phyloP scores from a whole-genome alignment of 345 rosid species.

The Syzygium aqueum region DNA sequence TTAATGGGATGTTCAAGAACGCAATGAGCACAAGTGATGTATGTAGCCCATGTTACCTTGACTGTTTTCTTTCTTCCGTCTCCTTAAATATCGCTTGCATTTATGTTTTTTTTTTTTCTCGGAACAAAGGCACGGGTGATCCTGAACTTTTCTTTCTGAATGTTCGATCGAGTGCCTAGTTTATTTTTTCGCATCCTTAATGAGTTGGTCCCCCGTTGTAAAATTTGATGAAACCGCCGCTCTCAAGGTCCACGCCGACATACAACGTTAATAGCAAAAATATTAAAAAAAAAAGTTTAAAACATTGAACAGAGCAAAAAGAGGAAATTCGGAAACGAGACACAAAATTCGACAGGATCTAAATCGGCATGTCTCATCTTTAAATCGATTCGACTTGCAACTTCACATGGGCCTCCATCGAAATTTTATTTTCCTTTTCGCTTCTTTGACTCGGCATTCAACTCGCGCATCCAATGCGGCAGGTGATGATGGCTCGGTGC shows the following conservation, averaged over 20 bases:
- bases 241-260: neutral
- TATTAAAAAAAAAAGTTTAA: neutral
- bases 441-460: neutral
- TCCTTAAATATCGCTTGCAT: neutral
- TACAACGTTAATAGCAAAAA: neutral
- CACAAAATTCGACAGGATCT: neutral
- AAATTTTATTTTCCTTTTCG: too few species aligned
- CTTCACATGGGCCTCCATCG: neutral
- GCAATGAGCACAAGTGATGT: neutral
- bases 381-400: neutral
- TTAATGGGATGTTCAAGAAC: neutral
- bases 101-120: neutral
- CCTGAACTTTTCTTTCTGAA: neutral
- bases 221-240: neutral
- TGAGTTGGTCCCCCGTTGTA: neutral
- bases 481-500: neutral
- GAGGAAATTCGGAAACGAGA: neutral
- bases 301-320: rapidly evolving
- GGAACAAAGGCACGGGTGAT: neutral
- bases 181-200: neutral
- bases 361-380: neutral
- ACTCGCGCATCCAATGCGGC: neutral
- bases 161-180: neutral
- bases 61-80: neutral
- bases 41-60: neutral